Conservation (phyloP, 768 basidiomycete species). For the Crucibulum laeve region DNA sequence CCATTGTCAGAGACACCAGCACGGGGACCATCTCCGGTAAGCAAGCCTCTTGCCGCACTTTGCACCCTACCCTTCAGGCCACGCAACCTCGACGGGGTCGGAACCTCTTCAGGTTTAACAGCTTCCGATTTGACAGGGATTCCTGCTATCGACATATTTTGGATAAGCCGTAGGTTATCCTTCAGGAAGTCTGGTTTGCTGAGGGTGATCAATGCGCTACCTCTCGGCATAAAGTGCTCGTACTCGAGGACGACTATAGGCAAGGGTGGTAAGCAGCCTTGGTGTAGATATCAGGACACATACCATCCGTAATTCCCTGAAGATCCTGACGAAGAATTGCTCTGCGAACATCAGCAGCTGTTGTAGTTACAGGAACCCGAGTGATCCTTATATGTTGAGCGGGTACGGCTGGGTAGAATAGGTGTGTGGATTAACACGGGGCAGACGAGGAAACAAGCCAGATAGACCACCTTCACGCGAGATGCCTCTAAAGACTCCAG, state of each 20-base stretch:
- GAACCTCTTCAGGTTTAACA: conserved; percentile 9
- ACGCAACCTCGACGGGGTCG: conserved; percentile 13
- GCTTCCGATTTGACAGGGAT: conserved; percentile 32
- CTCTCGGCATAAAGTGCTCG: conserved; percentile 53
- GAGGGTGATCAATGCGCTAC: conserved; percentile 53
- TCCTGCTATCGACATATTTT: conserved; percentile 42
- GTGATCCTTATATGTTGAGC: too few relatives aligned
- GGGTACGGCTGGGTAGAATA: too few relatives aligned
- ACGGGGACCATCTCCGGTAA: conserved; percentile 41
- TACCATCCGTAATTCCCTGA: conserved; percentile 44
- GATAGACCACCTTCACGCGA: too few relatives aligned
- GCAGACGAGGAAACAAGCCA: too few relatives aligned
- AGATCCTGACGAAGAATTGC: conserved; percentile 34
- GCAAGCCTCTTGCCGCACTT: conserved; percentile 16
- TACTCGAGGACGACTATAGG: conserved; percentile 56
- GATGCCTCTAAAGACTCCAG: too few relatives aligned
- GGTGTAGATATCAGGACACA: conserved; percentile 4
- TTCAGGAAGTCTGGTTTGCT: conserved; percentile 38
- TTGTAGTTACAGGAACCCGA: conserved; percentile 45
- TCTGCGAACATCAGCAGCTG: conserved; percentile 52
- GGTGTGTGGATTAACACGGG: too few relatives aligned
- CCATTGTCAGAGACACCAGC: conserved; percentile 47
- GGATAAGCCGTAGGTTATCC: conserved; percentile 36
- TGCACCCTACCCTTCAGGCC: conserved; percentile 25
- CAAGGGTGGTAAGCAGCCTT: conserved; percentile 1